phyloP scores from a whole-genome alignment of 805 yeast species.

The Millerozyma miso region DNA sequence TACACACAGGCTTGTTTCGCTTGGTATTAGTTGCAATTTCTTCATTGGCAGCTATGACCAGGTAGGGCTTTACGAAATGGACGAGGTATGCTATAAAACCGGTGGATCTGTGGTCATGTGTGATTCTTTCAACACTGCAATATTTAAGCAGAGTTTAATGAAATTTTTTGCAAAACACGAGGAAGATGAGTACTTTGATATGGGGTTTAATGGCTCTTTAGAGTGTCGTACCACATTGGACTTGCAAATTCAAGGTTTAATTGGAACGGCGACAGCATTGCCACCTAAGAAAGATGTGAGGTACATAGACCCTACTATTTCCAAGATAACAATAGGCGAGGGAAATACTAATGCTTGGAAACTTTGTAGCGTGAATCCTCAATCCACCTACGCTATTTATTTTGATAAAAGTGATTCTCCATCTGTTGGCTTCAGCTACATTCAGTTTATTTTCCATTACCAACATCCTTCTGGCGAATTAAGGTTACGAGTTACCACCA shows the following conservation, averaged over 20 bases:
- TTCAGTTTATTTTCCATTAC: conserved; percentile 58
- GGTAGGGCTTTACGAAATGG: conserved; percentile 66
- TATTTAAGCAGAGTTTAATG: conserved; percentile 61
- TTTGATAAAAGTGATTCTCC: conserved; percentile 46
- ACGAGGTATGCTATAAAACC: conserved; percentile 48
- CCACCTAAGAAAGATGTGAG: conserved; percentile 21
- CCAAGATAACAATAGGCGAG: conserved; percentile 41
- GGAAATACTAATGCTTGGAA: conserved; percentile 59
- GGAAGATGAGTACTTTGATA: conserved; percentile 33
- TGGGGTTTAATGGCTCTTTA: conserved; percentile 58
- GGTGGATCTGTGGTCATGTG: conserved; percentile 63
- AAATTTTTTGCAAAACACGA: conserved; percentile 43
- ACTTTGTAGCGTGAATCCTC: conserved; percentile 50
- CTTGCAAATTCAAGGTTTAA: conserved; percentile 52
- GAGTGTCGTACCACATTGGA: conserved; percentile 52
- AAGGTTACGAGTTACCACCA: conserved; percentile 59
- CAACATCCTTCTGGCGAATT: conserved; percentile 58
- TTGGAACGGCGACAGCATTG: conserved; percentile 59
- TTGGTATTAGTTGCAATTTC: conserved; percentile 54
- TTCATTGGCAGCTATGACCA: conserved; percentile 69
- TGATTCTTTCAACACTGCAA: conserved; percentile 64
- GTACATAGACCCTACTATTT: conserved; percentile 20
- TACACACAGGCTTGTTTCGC: conserved; percentile 43
- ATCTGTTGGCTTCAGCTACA: conserved; percentile 22
- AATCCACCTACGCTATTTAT: conserved; percentile 55